These are phyloP conservation scores for Fusarium verrucosum DNA, from an alignment of 2,329 filamentous ascomycete species.

Conservation along the genomic window DNA sequence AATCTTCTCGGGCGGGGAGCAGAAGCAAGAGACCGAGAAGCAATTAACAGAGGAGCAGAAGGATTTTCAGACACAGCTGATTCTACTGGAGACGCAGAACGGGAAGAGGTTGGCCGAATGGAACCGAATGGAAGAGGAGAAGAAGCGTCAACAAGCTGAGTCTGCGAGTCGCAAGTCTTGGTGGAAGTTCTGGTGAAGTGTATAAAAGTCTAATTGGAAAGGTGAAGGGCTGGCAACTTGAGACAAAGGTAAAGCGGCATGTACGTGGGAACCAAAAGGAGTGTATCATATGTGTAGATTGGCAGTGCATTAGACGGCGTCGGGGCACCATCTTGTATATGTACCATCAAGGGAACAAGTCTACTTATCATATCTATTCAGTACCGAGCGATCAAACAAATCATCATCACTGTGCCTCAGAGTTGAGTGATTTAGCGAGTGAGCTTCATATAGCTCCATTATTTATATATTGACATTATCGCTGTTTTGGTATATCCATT, in stretches of 20 bases:
- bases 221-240: conserved; percentile 8
- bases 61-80: conserved; percentile 30
- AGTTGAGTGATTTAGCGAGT: neutral
- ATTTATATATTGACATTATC: conserved; percentile 26
- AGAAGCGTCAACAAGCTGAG: conserved; percentile 59
- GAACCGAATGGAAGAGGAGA: conserved; percentile 61
- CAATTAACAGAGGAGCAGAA: conserved; percentile 25
- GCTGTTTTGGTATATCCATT: conserved; percentile 28
- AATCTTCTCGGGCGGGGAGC: conserved; percentile 44
- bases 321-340: conserved; percentile 51
- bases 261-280: conserved; percentile 37
- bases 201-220: conserved; percentile 34
- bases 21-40: conserved; percentile 29
- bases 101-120: conserved; percentile 51
- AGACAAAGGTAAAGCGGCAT: conserved; percentile 26
- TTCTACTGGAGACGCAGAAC: conserved; percentile 32
- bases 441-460: conserved; percentile 10
- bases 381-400: conserved; percentile 42
- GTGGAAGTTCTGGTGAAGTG: conserved; percentile 56
- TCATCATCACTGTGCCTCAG: neutral
- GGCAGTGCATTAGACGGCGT: conserved; percentile 58
- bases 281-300: conserved; percentile 58
- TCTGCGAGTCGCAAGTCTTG: conserved; percentile 55
- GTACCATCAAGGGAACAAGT: conserved; percentile 46
- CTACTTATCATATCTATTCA: conserved; percentile 45